phyloP scores from a whole-genome alignment of 139 green algal genomes.

The Haematococcus lacustris region DNA sequence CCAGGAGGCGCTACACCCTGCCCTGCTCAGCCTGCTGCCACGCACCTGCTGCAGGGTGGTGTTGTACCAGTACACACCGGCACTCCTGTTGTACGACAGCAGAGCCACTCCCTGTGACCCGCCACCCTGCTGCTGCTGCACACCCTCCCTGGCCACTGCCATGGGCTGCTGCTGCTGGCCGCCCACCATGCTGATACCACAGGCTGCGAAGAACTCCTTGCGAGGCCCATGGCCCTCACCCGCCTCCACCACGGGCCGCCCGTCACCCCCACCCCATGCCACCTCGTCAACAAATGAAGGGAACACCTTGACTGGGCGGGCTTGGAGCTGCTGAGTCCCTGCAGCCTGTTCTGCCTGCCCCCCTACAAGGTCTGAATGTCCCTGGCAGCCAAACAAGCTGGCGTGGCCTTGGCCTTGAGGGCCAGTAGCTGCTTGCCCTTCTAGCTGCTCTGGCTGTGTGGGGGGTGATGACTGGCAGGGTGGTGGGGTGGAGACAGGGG shows the following conservation, averaged over 20 bases:
- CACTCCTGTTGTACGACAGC: conserved; percentile 28
- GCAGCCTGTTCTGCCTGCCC: conserved; percentile 4
- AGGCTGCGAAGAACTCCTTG: conserved; percentile 56
- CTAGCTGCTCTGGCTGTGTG: too few species aligned
- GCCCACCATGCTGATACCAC: too few species aligned
- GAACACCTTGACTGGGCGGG: conserved; percentile 38
- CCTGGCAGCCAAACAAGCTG: neutral
- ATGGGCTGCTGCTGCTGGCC: too few species aligned
- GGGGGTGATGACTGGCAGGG: too few species aligned
- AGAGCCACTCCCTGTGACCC: conserved; percentile 14
- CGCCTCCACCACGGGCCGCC: conserved; percentile 25
- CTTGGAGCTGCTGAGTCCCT: too few species aligned
- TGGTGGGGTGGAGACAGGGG: too few species aligned
- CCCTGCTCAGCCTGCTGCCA: too few species aligned
- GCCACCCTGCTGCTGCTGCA: too few species aligned
- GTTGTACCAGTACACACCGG: conserved; percentile 49
- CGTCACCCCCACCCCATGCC: neutral
- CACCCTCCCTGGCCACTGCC: too few species aligned
- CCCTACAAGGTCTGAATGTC: neutral
- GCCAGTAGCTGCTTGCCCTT: too few species aligned
- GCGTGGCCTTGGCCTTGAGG: too few species aligned
- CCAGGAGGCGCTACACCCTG: too few species aligned
- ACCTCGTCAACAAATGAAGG: conserved; percentile 35
- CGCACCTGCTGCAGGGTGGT: conserved; percentile 15
- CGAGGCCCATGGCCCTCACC: conserved; percentile 54